Percentiles rank a stretch among this genome's conserved stretches.
These are phyloP conservation scores for Saccharomyces hybrid DNA, from an alignment of 1,139 yeast species.

Conservation along the genomic window DNA sequence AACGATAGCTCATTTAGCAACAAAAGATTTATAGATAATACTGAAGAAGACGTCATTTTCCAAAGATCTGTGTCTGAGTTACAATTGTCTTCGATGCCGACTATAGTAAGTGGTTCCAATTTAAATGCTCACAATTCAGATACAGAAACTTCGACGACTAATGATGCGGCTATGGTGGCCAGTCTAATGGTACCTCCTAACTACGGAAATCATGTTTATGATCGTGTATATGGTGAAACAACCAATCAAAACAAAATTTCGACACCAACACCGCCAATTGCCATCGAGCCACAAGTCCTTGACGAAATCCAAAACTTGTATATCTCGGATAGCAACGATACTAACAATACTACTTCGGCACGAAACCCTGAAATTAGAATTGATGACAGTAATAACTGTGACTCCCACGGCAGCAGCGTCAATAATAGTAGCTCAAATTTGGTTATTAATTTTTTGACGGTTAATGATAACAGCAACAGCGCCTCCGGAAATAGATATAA, in stretches of 20 bases:
- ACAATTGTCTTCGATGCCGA: conserved; percentile 7
- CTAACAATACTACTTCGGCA: neutral
- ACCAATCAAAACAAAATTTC: conserved; percentile 23
- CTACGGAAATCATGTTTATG: conserved; percentile 79
- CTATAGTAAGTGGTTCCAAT: conserved; percentile 1
- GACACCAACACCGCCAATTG: conserved; percentile 22
- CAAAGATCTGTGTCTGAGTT: conserved; percentile 29
- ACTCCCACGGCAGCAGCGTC: neutral
- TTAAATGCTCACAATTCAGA: neutral
- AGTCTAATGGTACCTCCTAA: conserved; percentile 71
- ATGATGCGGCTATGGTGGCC: conserved; percentile 17
- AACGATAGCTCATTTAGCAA: conserved; percentile 4
- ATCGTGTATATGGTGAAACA: conserved; percentile 68
- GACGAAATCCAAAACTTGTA: conserved; percentile 16
- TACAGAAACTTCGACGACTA: conserved; percentile 11
- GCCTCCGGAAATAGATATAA: neutral
- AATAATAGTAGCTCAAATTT: neutral
- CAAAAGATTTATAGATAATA: conserved; percentile 5
- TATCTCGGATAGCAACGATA: neutral
- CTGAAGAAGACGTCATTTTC: conserved; percentile 28
- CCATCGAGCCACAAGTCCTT: conserved; percentile 24
- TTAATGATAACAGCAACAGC: neutral
- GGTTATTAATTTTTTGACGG: neutral
- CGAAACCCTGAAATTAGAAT: neutral
- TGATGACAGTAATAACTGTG: neutral